A percentile compares a stretch with the other conserved stretches of the same genome.
Conservation (phyloP, 2,329 filamentous ascomycete genomes). For the Fusarium euwallaceae region DNA sequence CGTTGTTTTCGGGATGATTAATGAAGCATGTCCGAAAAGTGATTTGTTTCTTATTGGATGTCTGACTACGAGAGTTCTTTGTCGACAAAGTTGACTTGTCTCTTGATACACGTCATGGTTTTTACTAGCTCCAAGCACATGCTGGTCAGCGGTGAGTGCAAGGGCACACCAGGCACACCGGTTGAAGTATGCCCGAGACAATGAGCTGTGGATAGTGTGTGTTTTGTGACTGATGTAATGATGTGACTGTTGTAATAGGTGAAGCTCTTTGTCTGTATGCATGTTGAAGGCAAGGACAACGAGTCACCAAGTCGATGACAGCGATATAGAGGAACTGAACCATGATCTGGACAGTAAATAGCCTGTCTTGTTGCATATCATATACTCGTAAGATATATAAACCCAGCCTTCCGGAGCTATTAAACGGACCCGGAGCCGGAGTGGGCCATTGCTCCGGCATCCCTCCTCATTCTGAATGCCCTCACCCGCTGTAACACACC, state of each 20-base stretch:
- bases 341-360: not conserved
- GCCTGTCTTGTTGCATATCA: not conserved
- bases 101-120: not conserved
- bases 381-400: not conserved
- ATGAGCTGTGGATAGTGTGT: not conserved
- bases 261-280: not conserved
- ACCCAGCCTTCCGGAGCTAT: not conserved
- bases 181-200: not conserved
- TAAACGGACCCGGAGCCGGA: not conserved
- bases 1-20: conserved; percentile 1
- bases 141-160: not conserved
- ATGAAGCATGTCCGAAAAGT: not conserved
- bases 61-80: not conserved
- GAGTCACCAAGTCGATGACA: not conserved
- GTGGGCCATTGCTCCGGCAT: not conserved
- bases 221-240: not conserved
- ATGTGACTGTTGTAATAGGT: not conserved
- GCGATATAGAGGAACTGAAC: not conserved
- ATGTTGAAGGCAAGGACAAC: not conserved
- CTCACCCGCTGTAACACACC: not conserved
- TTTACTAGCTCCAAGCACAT: not conserved
- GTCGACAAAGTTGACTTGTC: not conserved
- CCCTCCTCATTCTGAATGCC: not conserved
- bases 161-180: not conserved
- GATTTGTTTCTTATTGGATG: not conserved